Percentiles rank a stretch among this genome's conserved stretches.
Conservation (phyloP, 2,329 filamentous ascomycete species). For the Leptographium radiaticola region DNA sequence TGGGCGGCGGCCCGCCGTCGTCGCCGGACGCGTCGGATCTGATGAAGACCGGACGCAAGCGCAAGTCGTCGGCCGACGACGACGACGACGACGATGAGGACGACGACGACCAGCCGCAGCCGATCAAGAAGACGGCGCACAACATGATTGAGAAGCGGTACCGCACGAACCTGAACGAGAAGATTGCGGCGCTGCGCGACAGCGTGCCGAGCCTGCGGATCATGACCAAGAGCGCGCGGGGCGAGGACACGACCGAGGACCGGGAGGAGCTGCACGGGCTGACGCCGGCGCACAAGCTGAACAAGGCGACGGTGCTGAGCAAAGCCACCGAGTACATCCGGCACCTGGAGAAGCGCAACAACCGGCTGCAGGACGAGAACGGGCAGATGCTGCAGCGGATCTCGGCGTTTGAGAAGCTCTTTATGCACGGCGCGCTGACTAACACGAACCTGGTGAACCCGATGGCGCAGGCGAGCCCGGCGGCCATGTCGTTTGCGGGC, state of each 20-base stretch:
- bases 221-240: constrained; percentile 59
- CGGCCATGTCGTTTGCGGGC: constrained; percentile 31
- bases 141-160: constrained; percentile 99
- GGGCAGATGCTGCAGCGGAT: constrained; percentile 64
- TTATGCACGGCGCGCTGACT: constrained; percentile 62
- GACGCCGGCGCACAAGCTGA: constrained; percentile 82
- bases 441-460: constrained; percentile 35
- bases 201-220: constrained; percentile 83
- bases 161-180: constrained; percentile 91
- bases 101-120: constrained; percentile 40
- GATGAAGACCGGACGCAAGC: constrained; percentile 39
- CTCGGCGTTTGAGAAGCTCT: constrained; percentile 63
- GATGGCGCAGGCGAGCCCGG: constrained; percentile 30
- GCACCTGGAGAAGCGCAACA: constrained; percentile 84
- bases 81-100: constrained; percentile 50
- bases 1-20: constrained; percentile 28
- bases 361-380: constrained; percentile 71
- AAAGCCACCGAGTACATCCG: constrained; percentile 96
- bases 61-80: constrained; percentile 54
- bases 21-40: constrained; percentile 39
- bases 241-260: constrained; percentile 58
- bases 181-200: constrained; percentile 83
- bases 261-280: constrained; percentile 71
- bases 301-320: constrained; percentile 92
- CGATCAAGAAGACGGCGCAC: constrained; percentile 81